Conservation (phyloP, 164 flowering plant genomes). For the Piper longum region DNA sequence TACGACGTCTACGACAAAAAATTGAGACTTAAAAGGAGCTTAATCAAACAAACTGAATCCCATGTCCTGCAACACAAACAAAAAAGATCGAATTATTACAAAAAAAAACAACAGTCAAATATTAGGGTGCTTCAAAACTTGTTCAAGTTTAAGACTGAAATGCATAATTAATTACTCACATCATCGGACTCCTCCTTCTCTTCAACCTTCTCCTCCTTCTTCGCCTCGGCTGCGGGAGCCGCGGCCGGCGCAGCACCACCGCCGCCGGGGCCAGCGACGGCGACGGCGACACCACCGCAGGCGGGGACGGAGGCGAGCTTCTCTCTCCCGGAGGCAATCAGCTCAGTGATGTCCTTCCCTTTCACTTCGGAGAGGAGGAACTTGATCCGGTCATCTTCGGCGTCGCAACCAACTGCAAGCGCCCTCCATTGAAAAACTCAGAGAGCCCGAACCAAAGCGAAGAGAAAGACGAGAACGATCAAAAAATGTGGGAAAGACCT, state of each 20-base stretch:
- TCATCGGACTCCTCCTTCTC: constrained; percentile 42
- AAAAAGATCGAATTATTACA: not conserved
- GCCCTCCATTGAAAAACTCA: not conserved
- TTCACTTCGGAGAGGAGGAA: constrained; percentile 20
- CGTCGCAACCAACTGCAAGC: constrained; percentile 29
- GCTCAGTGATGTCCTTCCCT: constrained; percentile 32
- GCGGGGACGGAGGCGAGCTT: constrained; percentile 33
- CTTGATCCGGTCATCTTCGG: constrained; percentile 23
- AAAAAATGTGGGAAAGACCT: not conserved
- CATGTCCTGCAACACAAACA: constrained; percentile 30
- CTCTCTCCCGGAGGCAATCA: constrained; percentile 28
- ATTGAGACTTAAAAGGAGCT: constrained; percentile 1
- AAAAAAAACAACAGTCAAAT: not conserved
- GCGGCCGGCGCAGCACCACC: constrained; percentile 22
- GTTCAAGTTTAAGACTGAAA: not conserved
- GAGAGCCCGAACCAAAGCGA: not conserved
- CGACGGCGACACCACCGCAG: constrained; percentile 25
- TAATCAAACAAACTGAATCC: constrained; percentile 40
- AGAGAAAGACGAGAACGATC: not conserved
- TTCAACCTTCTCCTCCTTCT: constrained; percentile 37
- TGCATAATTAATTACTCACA: constrained; percentile 4
- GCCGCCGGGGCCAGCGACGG: constrained; percentile 12
- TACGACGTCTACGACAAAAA: too few species aligned
- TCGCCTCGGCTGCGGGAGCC: constrained; percentile 22
- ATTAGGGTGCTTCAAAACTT: not conserved